Percentiles rank a stretch among this genome's conserved stretches.
phyloP scores from a whole-genome alignment of 2,329 filamentous ascomycete genomes.

The Helotiales sp. region DNA sequence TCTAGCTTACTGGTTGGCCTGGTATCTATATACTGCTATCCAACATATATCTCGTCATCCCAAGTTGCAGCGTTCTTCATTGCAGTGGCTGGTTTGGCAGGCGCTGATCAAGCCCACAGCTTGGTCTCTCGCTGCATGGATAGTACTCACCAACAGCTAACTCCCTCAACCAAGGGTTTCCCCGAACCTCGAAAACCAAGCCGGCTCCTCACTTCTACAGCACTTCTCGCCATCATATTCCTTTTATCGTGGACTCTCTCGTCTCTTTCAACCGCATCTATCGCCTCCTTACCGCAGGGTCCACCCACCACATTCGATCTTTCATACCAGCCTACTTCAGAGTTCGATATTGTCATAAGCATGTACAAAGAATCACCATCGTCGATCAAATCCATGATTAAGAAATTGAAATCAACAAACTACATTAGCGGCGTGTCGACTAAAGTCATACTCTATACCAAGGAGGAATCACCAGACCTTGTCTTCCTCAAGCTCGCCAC shows the following conservation, averaged over 20 bases:
- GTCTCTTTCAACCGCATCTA: constrained; percentile 2
- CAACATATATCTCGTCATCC: constrained; percentile 20
- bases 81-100: constrained; percentile 14
- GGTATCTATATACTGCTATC: constrained; percentile 15
- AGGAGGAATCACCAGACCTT: constrained; percentile 20
- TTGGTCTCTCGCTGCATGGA: constrained; percentile 5
- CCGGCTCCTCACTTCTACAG: constrained; percentile 3
- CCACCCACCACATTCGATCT: constrained; percentile 18
- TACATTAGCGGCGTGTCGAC: constrained; percentile 19
- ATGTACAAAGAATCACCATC: constrained; percentile 28
- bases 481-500: constrained; percentile 20
- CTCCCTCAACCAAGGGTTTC: not conserved
- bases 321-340: constrained; percentile 15
- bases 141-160: constrained; percentile 5
- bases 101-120: constrained; percentile 11
- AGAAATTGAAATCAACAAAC: constrained; percentile 24
- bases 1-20: constrained; percentile 19
- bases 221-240: constrained; percentile 8
- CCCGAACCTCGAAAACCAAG: constrained; percentile 7
- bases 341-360: constrained; percentile 32
- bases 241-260: constrained; percentile 5
- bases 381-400: constrained; percentile 21
- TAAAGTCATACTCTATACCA: constrained; percentile 31
- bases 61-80: constrained; percentile 21
- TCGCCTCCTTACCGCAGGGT: constrained; percentile 8